These are phyloP conservation scores for Falciphora oryzae DNA, from an alignment of 2,329 filamentous ascomycete genomes.

Conservation along the genomic window DNA sequence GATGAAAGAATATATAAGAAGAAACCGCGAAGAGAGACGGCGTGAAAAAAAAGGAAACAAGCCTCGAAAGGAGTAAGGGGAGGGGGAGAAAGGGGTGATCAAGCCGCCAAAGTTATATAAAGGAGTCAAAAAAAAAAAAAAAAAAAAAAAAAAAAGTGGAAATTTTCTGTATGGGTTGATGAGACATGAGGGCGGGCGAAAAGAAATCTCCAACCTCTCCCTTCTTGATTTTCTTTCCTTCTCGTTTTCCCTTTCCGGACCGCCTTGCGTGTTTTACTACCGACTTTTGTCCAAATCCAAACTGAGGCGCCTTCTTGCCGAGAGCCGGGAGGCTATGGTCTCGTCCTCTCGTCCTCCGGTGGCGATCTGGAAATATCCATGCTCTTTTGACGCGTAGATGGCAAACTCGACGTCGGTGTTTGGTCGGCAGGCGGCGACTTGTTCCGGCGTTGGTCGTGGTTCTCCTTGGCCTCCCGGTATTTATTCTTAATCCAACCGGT, in stretches of 20 bases:
- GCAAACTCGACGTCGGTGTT: slow-evolving; percentile 21
- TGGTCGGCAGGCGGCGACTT: slow-evolving; percentile 48
- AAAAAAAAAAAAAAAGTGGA: background rate
- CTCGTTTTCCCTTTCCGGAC: background rate
- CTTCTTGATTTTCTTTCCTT: background rate
- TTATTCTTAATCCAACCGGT: slow-evolving; percentile 56
- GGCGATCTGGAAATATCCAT: slow-evolving; percentile 36
- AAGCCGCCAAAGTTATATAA: background rate
- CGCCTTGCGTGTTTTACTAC: background rate
- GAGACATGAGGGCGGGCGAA: background rate
- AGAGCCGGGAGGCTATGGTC: background rate
- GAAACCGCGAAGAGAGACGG: slow-evolving; percentile 3
- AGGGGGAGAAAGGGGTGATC: background rate
- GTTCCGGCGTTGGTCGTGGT: slow-evolving; percentile 46
- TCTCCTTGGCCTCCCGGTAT: slow-evolving; percentile 55
- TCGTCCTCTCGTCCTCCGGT: slow-evolving; percentile 29
- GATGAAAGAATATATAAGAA: background rate
- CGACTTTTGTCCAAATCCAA: background rate
- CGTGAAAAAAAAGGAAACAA: background rate
- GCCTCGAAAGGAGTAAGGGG: background rate
- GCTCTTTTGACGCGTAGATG: slow-evolving; percentile 39
- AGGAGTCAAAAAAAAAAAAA: background rate
- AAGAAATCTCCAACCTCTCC: background rate
- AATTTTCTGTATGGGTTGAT: background rate
- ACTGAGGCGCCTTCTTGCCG: background rate